Base-by-base conservation (phyloP, 768 basidiomycete genomes). In the Lenzites betulinus region DNA sequence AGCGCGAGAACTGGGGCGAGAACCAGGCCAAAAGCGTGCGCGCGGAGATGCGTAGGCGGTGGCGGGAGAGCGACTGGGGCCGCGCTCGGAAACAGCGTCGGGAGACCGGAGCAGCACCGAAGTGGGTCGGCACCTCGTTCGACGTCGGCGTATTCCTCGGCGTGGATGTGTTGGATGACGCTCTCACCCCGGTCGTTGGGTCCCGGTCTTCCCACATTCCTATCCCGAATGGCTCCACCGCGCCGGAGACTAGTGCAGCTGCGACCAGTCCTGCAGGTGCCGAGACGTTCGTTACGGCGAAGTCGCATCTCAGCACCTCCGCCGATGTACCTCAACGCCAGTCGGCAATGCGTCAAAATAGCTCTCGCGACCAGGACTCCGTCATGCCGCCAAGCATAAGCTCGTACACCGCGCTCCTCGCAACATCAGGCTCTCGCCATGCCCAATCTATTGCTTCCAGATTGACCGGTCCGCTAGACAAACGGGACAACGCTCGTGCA, bases 101-200 rank as follows among this genome's bases (percentile, higher is more conserved):
- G 20, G 70, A 71, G 51, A 65, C 69, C 25, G 76, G 73, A 51
- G 63, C 42, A 1, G 33, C 53, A 16, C 66, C 71, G 25, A 62
- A 66, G 22, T 92, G 89, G 89, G 80, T 89, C 28, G 90, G 92
- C 26, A 79, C 78, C 23, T 90, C 85, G 60, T 93, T 93, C 63
- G 88, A 91, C 67, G 78, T 93, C 38, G 92, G 92, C 2, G 80
- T 80, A n/a, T 80, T 93, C 61, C 76, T 92, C 38, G 92, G 90
- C 12, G 79, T 92, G 51, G 81, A 85, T 62, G 74, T 89, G 33
- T 74, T 87, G 50, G 75, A 80, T 44, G 76, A 76, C 46, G 68
- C 7, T 57, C 58, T 55, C 50, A 25, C 39, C 39, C 36, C 26
- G 13, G 18, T 30, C 28, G 39, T 30, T 26, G 20, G 18, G 26